Conservation (phyloP, 1,284 basidiomycete species). For the Sparassis latifolia region DNA sequence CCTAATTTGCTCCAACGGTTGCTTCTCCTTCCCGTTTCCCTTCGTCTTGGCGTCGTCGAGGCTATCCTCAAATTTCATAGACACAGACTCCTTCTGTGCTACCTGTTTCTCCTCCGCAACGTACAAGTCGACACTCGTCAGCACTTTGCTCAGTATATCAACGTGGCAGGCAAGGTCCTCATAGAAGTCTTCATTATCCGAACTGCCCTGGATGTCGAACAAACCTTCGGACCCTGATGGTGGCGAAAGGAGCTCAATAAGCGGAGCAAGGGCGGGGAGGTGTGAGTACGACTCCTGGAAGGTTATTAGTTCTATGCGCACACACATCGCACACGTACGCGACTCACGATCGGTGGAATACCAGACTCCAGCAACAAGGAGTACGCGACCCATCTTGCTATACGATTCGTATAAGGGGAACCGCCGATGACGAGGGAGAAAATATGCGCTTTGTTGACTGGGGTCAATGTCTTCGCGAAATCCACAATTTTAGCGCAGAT, state of each 20-base stretch:
- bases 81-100: conserved; percentile 7
- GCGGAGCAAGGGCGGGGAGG: conserved; percentile 16
- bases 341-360: too few species aligned
- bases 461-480: conserved; percentile 25
- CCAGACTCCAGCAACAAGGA: conserved; percentile 15
- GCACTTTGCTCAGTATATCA: conserved; percentile 45
- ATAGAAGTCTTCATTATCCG: conserved; percentile 51
- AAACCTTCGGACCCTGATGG: conserved; percentile 21
- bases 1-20: conserved; percentile 42
- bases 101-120: conserved; percentile 37
- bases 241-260: conserved; percentile 30
- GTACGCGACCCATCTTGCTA: conserved; percentile 52
- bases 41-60: conserved; percentile 16
- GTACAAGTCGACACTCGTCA: conserved; percentile 54
- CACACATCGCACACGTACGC: too few species aligned
- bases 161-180: conserved; percentile 48
- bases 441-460: conserved; percentile 38
- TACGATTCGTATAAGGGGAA: conserved; percentile 40
- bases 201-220: conserved; percentile 36
- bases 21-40: conserved; percentile 25
- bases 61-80: not conserved
- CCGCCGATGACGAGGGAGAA: conserved; percentile 48
- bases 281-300: conserved; percentile 8
- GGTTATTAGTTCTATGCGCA: not conserved
- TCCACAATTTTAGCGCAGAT: conserved; percentile 39